Base-by-base conservation (phyloP, 2,329 filamentous ascomycete genomes). In the Xylaria multiplex region DNA sequence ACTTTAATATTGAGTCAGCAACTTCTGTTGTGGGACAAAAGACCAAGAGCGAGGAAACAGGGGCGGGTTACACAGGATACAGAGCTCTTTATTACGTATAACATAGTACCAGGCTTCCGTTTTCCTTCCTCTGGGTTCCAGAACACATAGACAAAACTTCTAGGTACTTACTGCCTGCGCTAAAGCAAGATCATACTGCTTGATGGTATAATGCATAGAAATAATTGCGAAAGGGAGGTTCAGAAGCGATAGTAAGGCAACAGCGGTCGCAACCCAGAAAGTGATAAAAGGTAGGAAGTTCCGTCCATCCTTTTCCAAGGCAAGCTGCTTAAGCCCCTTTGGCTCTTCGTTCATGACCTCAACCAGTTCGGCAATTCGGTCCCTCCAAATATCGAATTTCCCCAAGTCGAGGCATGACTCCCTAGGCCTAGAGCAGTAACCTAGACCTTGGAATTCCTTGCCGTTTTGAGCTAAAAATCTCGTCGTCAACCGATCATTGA, bases 341-440 rank as follows among this genome's bases (percentile, higher is more conserved):
- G 66, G 66, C 56, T 62, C 52, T 37, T 65, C 66, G n/a, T 63
- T 66, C 66, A 70, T 67, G 45, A 69, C 46, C 46, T 67, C 46
- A 45, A 70, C 61, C 32, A 58, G 42, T 16, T 67, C 64, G 8
- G 56, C 60, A 16, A 64, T 57, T 14, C 50, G 53, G 19, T 60
- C 59, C 53, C 56, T 64, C 64, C 60, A 67, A 14, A 64, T 45
- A 19, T 60, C 52, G 61, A 64, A 67, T 22, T 59, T 64, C 2
- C 37, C 65, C 11, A 67, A 42, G 22, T 67, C 61, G 2, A 67
- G 45, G 42, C 55, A 67, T 13, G 48, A 9, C 37, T 67, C 65
- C 24, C 65, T 48, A 1, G 65, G 61, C 42, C 65, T 54, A 19
- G 61, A 64, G 13, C 56, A 67, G 27, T 67, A 67, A 9, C 61